phyloP scores from a whole-genome alignment of 1,284 basidiomycete species.

The Ustilago bromivora region DNA sequence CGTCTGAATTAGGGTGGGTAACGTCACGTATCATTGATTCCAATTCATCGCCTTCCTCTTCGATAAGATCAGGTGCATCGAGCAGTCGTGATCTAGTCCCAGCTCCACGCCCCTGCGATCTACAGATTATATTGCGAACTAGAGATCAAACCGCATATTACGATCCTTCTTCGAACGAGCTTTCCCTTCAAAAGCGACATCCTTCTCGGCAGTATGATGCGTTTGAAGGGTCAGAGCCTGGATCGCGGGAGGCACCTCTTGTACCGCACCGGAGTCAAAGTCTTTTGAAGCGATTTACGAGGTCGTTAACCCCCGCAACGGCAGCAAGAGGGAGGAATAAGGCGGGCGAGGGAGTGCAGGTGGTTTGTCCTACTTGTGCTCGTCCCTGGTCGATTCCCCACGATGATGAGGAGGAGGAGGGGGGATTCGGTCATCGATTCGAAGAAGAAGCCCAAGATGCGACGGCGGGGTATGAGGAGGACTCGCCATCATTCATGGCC shows the following conservation, averaged over 20 bases:
- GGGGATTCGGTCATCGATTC: constrained; percentile 5
- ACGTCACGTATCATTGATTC: constrained; percentile 19
- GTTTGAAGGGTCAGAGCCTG: not conserved
- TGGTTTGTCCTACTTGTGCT: constrained; percentile 46
- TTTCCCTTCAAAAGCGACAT: constrained; percentile 42
- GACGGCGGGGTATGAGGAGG: not conserved
- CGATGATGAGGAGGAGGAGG: constrained; percentile 1
- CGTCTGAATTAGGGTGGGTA: constrained; percentile 27
- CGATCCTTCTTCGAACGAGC: constrained; percentile 44
- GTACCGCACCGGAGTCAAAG: constrained; percentile 22
- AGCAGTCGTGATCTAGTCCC: constrained; percentile 51
- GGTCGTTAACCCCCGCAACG: not conserved
- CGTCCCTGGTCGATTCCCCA: constrained; percentile 28
- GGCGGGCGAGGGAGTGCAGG: no score
- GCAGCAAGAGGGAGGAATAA: not conserved
- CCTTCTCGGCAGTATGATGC: not conserved
- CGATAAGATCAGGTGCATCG: not conserved
- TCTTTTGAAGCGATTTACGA: constrained; percentile 18
- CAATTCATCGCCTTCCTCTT: not conserved
- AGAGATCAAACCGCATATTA: constrained; percentile 57
- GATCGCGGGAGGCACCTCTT: constrained; percentile 14
- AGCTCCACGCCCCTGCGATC: constrained; percentile 34
- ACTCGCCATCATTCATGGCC: constrained; percentile 35
- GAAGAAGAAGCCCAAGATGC: not conserved
- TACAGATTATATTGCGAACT: constrained; percentile 61